Evolutionary conservation across 257 asterid species (phyloP).

Genomic region (Gentiana straminea): DNA sequence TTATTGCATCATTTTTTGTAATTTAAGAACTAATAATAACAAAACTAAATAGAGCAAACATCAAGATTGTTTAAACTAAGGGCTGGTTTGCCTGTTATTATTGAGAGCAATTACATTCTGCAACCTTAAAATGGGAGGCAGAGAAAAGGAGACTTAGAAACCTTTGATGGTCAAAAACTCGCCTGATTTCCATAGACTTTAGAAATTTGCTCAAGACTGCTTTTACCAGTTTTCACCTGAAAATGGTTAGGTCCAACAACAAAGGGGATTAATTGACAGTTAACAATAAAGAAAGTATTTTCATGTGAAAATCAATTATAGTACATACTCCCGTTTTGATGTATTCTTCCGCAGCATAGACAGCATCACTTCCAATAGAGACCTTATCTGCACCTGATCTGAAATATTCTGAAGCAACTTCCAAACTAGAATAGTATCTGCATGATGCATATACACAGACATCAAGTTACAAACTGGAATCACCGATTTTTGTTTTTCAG

Average conservation of each 20-base stretch:
- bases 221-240: conserved; percentile 84
- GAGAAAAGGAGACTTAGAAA: too few relatives aligned
- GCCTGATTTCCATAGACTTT: conserved; percentile 96
- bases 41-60: too few relatives aligned
- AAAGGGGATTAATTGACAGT: neutral
- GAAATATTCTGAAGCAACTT: conserved; percentile 96
- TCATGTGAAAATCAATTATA: neutral
- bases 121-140: too few relatives aligned
- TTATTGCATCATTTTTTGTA: too few relatives aligned
- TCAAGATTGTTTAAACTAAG: too few relatives aligned
- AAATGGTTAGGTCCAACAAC: conserved; percentile 5
- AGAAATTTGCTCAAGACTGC: conserved; percentile 89
- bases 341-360: conserved; percentile 90
- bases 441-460: neutral
- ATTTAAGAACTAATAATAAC: too few relatives aligned
- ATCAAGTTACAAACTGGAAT: neutral
- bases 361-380: conserved; percentile 98
- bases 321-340: conserved; percentile 59
- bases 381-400: conserved; percentile 97
- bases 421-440: conserved; percentile 91
- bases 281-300: conserved; percentile 7
- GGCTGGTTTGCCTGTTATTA: too few relatives aligned
- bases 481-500: too few relatives aligned
- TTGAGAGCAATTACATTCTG: too few relatives aligned
- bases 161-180: neutral